A percentile compares a stretch with the other conserved stretches of the same genome.
phyloP scores from a whole-genome alignment of 2,329 filamentous ascomycete genomes.

The Cadophora malorum region DNA sequence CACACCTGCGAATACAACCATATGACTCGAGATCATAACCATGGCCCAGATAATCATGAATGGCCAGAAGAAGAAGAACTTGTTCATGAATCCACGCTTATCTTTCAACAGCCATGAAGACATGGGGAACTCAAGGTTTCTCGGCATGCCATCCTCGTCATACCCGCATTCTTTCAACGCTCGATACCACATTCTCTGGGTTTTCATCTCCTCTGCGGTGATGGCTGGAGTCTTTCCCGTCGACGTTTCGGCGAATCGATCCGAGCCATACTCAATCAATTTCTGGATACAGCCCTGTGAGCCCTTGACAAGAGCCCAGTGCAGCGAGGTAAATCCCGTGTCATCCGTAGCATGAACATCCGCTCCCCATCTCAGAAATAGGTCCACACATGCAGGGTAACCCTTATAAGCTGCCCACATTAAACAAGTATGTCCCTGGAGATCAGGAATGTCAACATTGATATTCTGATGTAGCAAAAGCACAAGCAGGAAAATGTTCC shows the following conservation, averaged over 20 bases:
- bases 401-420: slow-evolving; percentile 99
- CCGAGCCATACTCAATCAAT: slow-evolving; percentile 92
- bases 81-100: slow-evolving; percentile 76
- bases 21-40: slow-evolving; percentile 73
- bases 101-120: slow-evolving; percentile 78
- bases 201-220: slow-evolving; percentile 91
- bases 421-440: slow-evolving; percentile 88
- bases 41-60: slow-evolving; percentile 76
- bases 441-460: slow-evolving; percentile 88
- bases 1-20: slow-evolving; percentile 78
- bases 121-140: slow-evolving; percentile 72
- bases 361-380: slow-evolving; percentile 93
- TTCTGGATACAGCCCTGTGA: slow-evolving; percentile 90
- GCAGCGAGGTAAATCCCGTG: slow-evolving; percentile 90
- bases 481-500: slow-evolving; percentile 88
- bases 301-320: slow-evolving; percentile 96
- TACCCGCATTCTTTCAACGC: slow-evolving; percentile 87
- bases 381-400: slow-evolving; percentile 87
- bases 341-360: slow-evolving; percentile 91
- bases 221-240: slow-evolving; percentile 89
- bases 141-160: slow-evolving; percentile 75
- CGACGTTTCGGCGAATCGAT: slow-evolving; percentile 87
- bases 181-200: slow-evolving; percentile 78
- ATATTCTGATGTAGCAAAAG: slow-evolving; percentile 95
- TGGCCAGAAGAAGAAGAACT: slow-evolving; percentile 90